These are phyloP conservation scores for Pseudodiploospora longispora DNA, from an alignment of 2,329 filamentous ascomycete species.

Conservation along the genomic window DNA sequence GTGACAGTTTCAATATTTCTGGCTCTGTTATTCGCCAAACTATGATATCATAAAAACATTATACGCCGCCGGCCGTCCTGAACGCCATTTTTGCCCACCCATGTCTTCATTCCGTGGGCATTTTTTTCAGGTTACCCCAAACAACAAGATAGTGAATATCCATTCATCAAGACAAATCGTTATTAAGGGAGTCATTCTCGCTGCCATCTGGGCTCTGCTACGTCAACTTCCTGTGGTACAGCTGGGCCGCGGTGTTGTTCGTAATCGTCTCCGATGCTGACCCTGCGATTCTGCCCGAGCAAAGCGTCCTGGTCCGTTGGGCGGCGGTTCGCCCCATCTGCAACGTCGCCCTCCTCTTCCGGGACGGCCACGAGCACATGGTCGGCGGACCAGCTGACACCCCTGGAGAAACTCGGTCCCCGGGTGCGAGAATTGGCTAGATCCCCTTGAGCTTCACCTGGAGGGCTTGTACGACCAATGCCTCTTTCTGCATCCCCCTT, in stretches of 20 bases:
- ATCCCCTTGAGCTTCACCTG: slow-evolving; percentile 2
- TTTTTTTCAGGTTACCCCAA: no score
- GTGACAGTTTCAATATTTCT: no score
- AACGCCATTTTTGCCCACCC: no score
- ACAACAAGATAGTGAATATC: no score
- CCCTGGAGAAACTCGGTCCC: slow-evolving; percentile 20
- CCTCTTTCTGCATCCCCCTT: slow-evolving; percentile 20
- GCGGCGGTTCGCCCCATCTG: not conserved
- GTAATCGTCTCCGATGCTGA: slow-evolving; percentile 12
- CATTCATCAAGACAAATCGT: no score
- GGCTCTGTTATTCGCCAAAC: no score
- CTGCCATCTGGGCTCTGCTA: slow-evolving; percentile 20
- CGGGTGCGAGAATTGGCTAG: slow-evolving; percentile 14
- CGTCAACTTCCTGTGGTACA: slow-evolving; percentile 18
- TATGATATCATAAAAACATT: no score
- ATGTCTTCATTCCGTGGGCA: no score
- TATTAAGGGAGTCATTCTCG: not conserved
- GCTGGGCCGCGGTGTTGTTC: slow-evolving; percentile 1
- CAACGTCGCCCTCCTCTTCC: slow-evolving; percentile 26
- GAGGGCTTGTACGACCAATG: slow-evolving; percentile 17
- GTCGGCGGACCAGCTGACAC: slow-evolving; percentile 29
- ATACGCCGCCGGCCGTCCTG: no score
- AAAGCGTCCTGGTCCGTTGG: slow-evolving; percentile 8
- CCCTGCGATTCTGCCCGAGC: slow-evolving; percentile 13
- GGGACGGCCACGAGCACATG: slow-evolving; percentile 29